A percentile compares a stretch with the other conserved stretches of the same genome.
Conservation (phyloP, 2,329 filamentous ascomycete genomes). For the Diaporthe sp. region DNA sequence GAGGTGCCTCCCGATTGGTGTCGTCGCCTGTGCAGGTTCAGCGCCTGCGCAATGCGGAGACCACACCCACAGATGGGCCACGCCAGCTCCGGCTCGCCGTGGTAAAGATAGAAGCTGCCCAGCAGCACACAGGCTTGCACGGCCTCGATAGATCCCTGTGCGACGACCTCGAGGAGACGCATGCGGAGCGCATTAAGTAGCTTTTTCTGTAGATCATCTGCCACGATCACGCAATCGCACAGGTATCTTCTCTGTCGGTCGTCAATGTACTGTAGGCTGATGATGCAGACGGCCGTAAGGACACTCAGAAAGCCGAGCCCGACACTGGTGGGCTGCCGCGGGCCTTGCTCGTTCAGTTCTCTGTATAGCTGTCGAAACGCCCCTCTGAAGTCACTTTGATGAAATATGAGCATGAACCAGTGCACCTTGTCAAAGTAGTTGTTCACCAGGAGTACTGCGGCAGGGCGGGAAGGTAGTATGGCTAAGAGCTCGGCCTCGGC, state of each 20-base stretch:
- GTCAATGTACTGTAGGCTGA: background rate
- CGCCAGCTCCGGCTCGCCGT: slow-evolving; percentile 9
- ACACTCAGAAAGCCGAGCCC: background rate
- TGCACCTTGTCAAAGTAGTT: slow-evolving; percentile 12
- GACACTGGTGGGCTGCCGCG: background rate
- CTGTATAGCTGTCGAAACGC: background rate
- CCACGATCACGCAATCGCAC: background rate
- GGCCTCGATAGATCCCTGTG: background rate
- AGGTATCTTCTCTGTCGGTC: background rate
- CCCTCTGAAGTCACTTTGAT: slow-evolving; percentile 2
- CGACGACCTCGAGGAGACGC: background rate
- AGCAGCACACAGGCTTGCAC: background rate
- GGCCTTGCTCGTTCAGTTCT: background rate
- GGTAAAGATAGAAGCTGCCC: slow-evolving; percentile 1
- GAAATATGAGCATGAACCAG: slow-evolving; percentile 10
- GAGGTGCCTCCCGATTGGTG: background rate
- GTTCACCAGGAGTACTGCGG: background rate
- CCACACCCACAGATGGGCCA: slow-evolving; percentile 10
- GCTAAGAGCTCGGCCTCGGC: background rate
- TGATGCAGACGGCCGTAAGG: background rate
- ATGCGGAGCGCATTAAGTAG: background rate
- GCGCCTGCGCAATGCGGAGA: background rate
- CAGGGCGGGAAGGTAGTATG: background rate
- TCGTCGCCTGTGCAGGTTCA: background rate
- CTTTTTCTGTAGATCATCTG: background rate